Evolutionary conservation across 2,329 filamentous ascomycete genomes (phyloP), one percentile per base, ranked within the genome.

Genomic region (Paracorniculantispora psalliotae): DNA sequence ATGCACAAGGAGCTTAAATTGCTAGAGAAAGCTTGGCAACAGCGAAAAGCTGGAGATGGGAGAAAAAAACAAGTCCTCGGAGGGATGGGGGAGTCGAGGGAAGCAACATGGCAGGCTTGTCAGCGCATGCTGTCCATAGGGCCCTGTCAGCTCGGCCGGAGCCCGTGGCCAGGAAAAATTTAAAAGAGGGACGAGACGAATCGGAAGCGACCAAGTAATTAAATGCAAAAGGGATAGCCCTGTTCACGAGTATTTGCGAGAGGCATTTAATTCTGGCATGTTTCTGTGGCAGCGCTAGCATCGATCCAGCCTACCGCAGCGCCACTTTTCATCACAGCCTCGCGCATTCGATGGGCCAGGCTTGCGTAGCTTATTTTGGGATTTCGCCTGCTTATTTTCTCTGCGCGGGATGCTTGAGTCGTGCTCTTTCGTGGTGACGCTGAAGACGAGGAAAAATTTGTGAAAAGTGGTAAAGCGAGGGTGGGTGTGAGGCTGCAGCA

Each of bases 301-400:
- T 55, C 52, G 52, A 55, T 46, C 39, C 52, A 46, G 52, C 52
- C 28, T 58, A 51, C 47, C 47, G 55, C 26, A 10, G 28, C 37
- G 33, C 46, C 55, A 48, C 52, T 47, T 47, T 56, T 56, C 52
- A 56, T 47, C 55, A 57, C 55, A 57, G 55, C 55, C 55, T 57
- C 55, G 43, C 53, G 53, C 43, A 13, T 43, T 23, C 35, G 30
- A 43, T 53, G 41, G 35, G 43, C 8, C 53, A 39, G 53, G 30
- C 25, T 44, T 25, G 26, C 9, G 21, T 30, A 30, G 54, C 35
- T 35, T 57, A 33, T 12, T 50, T 39, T 43, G 55, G 33, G 13
- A 33, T 17, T 15, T n/a, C 3, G 13, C 7, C n/a, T 25, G 28
- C 17, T 23, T 9, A 15, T 21, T 50, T 33, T 50, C n/a, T 35